phyloP scores from a whole-genome alignment of 2,329 filamentous ascomycete species.

The Monosporascus sp. region DNA sequence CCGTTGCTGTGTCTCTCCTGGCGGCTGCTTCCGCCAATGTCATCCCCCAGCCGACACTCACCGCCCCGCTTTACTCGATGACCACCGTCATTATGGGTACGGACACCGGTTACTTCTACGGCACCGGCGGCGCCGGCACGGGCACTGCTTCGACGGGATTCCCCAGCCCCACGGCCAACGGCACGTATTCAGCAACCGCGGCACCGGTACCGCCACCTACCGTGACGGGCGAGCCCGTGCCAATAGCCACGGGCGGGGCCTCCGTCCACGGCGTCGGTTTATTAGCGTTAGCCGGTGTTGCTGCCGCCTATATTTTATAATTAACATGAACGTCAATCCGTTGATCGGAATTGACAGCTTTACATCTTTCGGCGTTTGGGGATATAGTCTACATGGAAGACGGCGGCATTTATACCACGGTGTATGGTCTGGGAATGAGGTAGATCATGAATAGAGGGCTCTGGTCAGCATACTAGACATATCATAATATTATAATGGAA shows the following conservation, averaged over 20 bases:
- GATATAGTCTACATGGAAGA: not conserved
- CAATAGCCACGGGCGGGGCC: not conserved
- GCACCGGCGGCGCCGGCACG: not conserved
- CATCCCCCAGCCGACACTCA: not conserved
- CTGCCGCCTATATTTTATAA: not conserved
- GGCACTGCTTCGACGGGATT: not conserved
- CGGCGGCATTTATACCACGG: not conserved
- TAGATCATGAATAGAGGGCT: not conserved
- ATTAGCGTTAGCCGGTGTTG: not conserved
- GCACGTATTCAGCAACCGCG: not conserved
- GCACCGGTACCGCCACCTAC: not conserved
- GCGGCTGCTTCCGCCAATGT: not conserved
- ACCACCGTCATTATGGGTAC: not conserved
- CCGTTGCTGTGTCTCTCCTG: not conserved
- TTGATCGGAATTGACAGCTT: not conserved
- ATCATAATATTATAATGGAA: not conserved
- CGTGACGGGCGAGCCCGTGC: not conserved
- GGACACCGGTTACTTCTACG: not conserved
- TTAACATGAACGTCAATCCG: not conserved
- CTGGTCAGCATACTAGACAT: not conserved
- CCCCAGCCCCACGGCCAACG: not conserved
- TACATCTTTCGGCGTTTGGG: not conserved
- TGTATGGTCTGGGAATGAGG: not conserved
- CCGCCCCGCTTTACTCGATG: not conserved
- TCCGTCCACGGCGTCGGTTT: not conserved